These are phyloP conservation scores for Ceratocystis huliohia DNA, from an alignment of 2,329 filamentous ascomycete genomes.

Conservation along the genomic window DNA sequence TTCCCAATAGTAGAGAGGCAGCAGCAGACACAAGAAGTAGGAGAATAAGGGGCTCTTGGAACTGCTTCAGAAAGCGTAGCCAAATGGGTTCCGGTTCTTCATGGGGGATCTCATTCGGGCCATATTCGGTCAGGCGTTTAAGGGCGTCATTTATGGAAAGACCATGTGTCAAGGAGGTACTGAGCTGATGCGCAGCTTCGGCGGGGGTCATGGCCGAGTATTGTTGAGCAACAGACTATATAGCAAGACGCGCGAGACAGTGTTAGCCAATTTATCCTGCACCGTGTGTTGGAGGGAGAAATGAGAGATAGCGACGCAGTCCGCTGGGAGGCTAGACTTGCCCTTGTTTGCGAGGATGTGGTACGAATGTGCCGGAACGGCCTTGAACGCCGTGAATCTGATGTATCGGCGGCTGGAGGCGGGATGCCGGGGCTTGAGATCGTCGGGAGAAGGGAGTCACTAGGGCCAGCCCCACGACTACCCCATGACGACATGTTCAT, in stretches of 20 bases:
- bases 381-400: slow-evolving; percentile 26
- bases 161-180: slow-evolving; percentile 72
- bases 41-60: slow-evolving; percentile 88
- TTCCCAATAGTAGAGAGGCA: slow-evolving; percentile 81
- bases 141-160: slow-evolving; percentile 71
- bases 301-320: background rate
- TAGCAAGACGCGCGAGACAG: slow-evolving; percentile 1
- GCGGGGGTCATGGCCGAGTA: slow-evolving; percentile 57
- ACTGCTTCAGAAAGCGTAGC: slow-evolving; percentile 91
- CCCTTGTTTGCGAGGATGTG: slow-evolving; percentile 44
- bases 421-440: slow-evolving; percentile 19
- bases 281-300: background rate
- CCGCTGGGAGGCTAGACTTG: slow-evolving; percentile 27
- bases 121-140: slow-evolving; percentile 64
- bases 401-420: slow-evolving; percentile 23
- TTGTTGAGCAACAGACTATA: slow-evolving; percentile 42
- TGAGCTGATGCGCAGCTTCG: slow-evolving; percentile 63
- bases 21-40: slow-evolving; percentile 80
- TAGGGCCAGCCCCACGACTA: slow-evolving; percentile 14
- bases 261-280: slow-evolving; percentile 21
- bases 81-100: slow-evolving; percentile 89
- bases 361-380: slow-evolving; percentile 34
- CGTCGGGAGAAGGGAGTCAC: slow-evolving; percentile 19
- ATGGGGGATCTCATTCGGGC: slow-evolving; percentile 87
- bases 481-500: slow-evolving; percentile 20